phyloP scores from a whole-genome alignment of 129 eudicot species.

The Erigeron canadensis region DNA sequence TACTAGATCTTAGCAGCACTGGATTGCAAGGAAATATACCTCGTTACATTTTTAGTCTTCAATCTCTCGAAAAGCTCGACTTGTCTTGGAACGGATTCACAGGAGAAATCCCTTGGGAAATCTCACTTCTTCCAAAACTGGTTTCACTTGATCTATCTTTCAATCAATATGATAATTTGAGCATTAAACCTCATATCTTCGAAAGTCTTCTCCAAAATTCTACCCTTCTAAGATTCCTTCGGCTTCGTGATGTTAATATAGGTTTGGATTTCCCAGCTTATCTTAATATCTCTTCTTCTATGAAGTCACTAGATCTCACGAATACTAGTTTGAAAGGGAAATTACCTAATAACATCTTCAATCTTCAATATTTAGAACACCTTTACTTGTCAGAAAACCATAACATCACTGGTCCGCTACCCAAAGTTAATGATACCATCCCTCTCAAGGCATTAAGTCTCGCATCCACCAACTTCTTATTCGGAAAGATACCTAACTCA shows the following conservation, averaged over 20 bases:
- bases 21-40: constrained; percentile 26
- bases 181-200: background rate
- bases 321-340: constrained; percentile 19
- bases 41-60: background rate
- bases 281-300: constrained; percentile 12
- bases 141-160: constrained; percentile 15
- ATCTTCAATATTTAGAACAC: constrained; percentile 29
- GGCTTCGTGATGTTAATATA: background rate
- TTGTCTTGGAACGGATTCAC: no score
- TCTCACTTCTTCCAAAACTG: no score
- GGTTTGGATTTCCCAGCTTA: constrained; percentile 2
- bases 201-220: background rate
- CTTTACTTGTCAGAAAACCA: background rate
- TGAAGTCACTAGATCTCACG: constrained; percentile 18
- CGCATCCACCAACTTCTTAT: background rate
- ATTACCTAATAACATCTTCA: constrained; percentile 29
- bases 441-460: constrained; percentile 17
- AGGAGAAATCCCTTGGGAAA: no score
- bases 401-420: constrained; percentile 20
- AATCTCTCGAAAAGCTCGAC: background rate
- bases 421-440: constrained; percentile 11
- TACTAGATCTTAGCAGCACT: constrained; percentile 2
- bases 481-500: constrained; percentile 26
- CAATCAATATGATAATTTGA: background rate
- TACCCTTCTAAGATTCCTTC: constrained; percentile 14